Base-by-base conservation (phyloP, 2,329 filamentous ascomycete genomes). In the Emergomyces orientalis region DNA sequence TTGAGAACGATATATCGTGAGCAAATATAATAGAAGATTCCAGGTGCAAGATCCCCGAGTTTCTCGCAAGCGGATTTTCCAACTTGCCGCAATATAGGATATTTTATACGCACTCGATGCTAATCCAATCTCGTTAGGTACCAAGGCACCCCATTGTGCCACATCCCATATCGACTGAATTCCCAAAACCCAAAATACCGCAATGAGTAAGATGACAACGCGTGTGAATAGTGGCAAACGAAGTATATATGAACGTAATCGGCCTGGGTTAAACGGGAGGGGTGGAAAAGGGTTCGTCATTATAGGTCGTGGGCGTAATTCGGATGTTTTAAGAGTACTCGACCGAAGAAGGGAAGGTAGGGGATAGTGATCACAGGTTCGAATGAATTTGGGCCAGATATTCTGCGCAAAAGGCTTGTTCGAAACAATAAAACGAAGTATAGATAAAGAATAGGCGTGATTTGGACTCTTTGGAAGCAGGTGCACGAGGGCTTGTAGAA, bases 201-300 rank as follows among this genome's bases (percentile, higher is more conserved):
- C 71, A 63, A 96, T 89, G 54, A 87, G 76, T 3, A 86, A 71
- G 25, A 91, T 74, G 17, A 91, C 82, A 22, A 83, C 75, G 59
- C 92, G 86, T 32, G 94, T 97, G 73, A 94, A 91, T 1, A 97
- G 81, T 43, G 94, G 93, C n/a, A 97, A 81, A 58, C 91, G 87
- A 64, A 90, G 81, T 67, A 96, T 71, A 74, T 96, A 97, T 9
- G 89, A 90, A 67, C 90, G 88, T 69, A 91, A 82, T 68, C 90
- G 86, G 65, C 82, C 76, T 39, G 88, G 85, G 76, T 87, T 92
- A 76, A 95, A 87, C 63, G 83, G 80, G 69, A 82, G 68, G 71
- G 81, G 72, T 72, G 80, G 78, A 14, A 81, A 68, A 72, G 81
- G 72, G 57, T 76, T 75, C 65, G 80, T 76, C 78, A 81, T 80